Conservation (phyloP, 2,329 filamentous ascomycete genomes). For the Didymella exigua region DNA sequence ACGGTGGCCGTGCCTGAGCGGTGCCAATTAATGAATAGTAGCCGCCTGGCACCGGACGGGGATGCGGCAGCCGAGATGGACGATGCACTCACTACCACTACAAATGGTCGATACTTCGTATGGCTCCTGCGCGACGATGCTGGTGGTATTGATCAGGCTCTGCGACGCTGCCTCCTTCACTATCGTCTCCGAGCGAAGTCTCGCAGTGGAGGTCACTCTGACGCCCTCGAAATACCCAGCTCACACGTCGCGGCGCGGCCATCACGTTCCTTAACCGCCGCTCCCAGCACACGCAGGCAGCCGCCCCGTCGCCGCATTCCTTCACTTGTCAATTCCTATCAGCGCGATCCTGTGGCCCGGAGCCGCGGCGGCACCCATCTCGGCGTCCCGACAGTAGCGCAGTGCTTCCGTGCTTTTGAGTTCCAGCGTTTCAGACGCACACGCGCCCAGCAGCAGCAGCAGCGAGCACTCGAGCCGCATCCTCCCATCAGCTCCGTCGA, state of each 20-base stretch:
- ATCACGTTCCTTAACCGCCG: conserved; percentile 7
- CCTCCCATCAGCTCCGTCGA: background rate
- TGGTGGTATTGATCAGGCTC: conserved; percentile 3
- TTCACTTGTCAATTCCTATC: conserved; percentile 1
- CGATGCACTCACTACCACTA: conserved; percentile 2
- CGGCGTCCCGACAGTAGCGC: conserved; percentile 1
- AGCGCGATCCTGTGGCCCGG: background rate
- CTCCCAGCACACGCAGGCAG: background rate
- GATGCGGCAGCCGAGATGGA: conserved; percentile 17
- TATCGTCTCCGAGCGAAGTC: conserved; percentile 21
- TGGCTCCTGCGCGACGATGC: conserved; percentile 6
- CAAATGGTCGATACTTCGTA: background rate
- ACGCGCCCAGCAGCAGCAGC: conserved; percentile 6
- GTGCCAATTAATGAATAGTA: conserved; percentile 8
- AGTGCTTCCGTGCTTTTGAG: conserved; percentile 10
- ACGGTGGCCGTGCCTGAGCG: conserved; percentile 9
- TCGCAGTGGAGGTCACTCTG: background rate
- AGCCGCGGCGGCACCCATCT: conserved; percentile 3
- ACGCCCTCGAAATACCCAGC: background rate
- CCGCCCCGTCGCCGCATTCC: conserved; percentile 3
- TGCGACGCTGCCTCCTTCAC: conserved; percentile 27
- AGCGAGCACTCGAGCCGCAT: background rate
- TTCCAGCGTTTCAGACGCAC: conserved; percentile 12
- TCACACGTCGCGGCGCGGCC: background rate
- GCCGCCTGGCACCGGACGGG: conserved; percentile 14